Evolutionary conservation across 495 filamentous ascomycete genomes (phyloP).

Genomic region (Hypoxylon perforatum): DNA sequence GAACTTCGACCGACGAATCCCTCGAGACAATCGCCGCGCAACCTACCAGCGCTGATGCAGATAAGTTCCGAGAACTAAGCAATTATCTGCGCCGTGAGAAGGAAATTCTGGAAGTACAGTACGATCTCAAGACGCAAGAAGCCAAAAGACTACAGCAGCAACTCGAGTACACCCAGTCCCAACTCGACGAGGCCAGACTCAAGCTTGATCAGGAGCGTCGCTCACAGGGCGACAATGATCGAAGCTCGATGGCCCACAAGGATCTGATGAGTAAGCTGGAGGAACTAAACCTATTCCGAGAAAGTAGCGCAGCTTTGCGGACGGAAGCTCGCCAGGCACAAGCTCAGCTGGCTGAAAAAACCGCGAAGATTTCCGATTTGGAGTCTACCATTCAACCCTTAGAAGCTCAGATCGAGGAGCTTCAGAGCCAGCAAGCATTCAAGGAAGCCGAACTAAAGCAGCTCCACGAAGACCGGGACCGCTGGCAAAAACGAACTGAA

Average conservation of each 20-base stretch:
- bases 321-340: slow-evolving; percentile 84
- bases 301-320: slow-evolving; percentile 88
- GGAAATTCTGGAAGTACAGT: slow-evolving; percentile 96
- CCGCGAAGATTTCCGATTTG: slow-evolving; percentile 76
- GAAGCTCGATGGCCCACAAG: slow-evolving; percentile 78
- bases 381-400: slow-evolving; percentile 82
- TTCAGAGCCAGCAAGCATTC: slow-evolving; percentile 81
- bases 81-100: slow-evolving; percentile 94
- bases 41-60: slow-evolving; percentile 52
- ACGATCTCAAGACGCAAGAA: slow-evolving; percentile 87
- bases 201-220: slow-evolving; percentile 89
- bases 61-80: slow-evolving; percentile 86
- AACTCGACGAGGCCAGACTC: slow-evolving; percentile 86
- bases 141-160: slow-evolving; percentile 88
- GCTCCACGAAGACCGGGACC: slow-evolving; percentile 86
- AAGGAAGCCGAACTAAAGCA: slow-evolving; percentile 88
- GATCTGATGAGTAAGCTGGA: slow-evolving; percentile 93
- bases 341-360: slow-evolving; percentile 77
- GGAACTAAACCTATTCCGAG: slow-evolving; percentile 92
- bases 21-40: slow-evolving; percentile 42
- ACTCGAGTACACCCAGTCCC: slow-evolving; percentile 82
- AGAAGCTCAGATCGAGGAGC: slow-evolving; percentile 77
- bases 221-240: slow-evolving; percentile 75
- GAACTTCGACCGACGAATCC: slow-evolving; percentile 62
- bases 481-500: slow-evolving; percentile 92